Evolutionary conservation across 2,329 filamentous ascomycete species (phyloP).

Genomic region (Colletotrichum sp.): DNA sequence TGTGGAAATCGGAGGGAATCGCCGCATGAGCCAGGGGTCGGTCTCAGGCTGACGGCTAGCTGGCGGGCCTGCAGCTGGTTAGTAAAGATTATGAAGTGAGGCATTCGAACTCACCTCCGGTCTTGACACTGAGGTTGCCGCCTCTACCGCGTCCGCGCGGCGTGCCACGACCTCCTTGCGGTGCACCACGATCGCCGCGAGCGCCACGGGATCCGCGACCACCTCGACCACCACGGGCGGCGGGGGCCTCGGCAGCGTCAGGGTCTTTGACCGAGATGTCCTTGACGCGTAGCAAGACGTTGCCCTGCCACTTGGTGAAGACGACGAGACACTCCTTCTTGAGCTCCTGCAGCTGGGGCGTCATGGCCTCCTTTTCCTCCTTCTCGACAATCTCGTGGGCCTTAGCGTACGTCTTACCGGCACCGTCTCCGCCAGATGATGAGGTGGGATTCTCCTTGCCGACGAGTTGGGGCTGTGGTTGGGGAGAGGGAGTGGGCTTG

Average conservation of each 20-base stretch:
- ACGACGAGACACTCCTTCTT: slow-evolving; percentile 72
- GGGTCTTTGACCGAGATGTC: slow-evolving; percentile 65
- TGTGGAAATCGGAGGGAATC: slow-evolving; percentile 66
- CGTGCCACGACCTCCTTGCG: slow-evolving; percentile 11
- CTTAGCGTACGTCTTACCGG: slow-evolving; percentile 28
- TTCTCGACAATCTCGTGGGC: slow-evolving; percentile 34
- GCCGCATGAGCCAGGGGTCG: slow-evolving; percentile 51
- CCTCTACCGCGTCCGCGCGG: slow-evolving; percentile 21
- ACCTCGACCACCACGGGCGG: slow-evolving; percentile 41
- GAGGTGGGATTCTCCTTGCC: slow-evolving; percentile 1
- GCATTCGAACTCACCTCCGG: slow-evolving; percentile 16
- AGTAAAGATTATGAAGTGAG: background rate
- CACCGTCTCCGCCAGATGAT: slow-evolving; percentile 11
- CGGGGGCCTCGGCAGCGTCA: slow-evolving; percentile 17
- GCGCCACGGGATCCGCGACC: slow-evolving; percentile 27
- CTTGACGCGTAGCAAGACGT: slow-evolving; percentile 72
- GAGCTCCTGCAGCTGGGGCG: slow-evolving; percentile 51
- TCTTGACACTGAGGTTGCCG: slow-evolving; percentile 22
- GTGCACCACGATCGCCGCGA: slow-evolving; percentile 20
- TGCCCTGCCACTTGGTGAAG: slow-evolving; percentile 82
- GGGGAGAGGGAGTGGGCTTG: background rate
- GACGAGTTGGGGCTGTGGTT: slow-evolving; percentile 9
- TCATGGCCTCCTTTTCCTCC: slow-evolving; percentile 34
- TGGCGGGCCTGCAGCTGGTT: background rate
- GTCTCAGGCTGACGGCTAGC: slow-evolving; percentile 29